A percentile compares a stretch with the other conserved stretches of the same genome.
Conservation (phyloP, 192 early-diverging fungal genomes). For the Powellomyces hirtus region DNA sequence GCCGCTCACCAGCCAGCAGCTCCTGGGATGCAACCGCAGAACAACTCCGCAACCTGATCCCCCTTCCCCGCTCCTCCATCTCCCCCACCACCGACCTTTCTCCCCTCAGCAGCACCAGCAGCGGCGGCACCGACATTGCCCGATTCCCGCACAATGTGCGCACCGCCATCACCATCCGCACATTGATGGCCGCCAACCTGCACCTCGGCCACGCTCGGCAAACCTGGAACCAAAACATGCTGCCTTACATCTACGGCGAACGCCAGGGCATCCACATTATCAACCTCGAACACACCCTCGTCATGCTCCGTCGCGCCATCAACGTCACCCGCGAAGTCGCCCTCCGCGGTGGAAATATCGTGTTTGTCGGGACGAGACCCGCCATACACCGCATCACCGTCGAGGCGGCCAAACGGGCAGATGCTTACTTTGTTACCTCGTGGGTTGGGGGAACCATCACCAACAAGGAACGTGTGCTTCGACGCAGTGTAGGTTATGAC, state of each 20-base stretch:
- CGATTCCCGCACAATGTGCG: slow-evolving; percentile 21
- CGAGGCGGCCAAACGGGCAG: slow-evolving; percentile 72
- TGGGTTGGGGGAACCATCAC: slow-evolving; percentile 91
- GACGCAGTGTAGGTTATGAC: slow-evolving; percentile 46
- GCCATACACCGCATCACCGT: slow-evolving; percentile 63
- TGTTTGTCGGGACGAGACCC: slow-evolving; percentile 84
- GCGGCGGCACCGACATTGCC: too few relatives aligned
- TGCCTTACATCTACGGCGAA: slow-evolving; percentile 86
- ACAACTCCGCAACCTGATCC: too few relatives aligned
- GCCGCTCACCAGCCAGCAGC: too few relatives aligned
- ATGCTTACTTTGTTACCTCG: slow-evolving; percentile 76
- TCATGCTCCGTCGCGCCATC: slow-evolving; percentile 76
- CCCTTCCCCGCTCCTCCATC: too few relatives aligned
- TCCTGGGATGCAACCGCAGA: too few relatives aligned
- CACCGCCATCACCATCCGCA: slow-evolving; percentile 23
- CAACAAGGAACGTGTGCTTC: slow-evolving; percentile 72
- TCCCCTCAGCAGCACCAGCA: too few relatives aligned
- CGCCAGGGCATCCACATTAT: slow-evolving; percentile 89
- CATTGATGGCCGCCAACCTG: slow-evolving; percentile 71
- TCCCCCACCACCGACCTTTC: too few relatives aligned
- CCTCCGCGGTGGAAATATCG: slow-evolving; percentile 71
- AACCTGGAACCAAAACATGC: slow-evolving; percentile 75
- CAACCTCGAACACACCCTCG: slow-evolving; percentile 89
- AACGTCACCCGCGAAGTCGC: slow-evolving; percentile 70
- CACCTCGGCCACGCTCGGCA: slow-evolving; percentile 84